These are phyloP conservation scores for Aspergillus sp. DNA, from an alignment of 2,329 filamentous ascomycete genomes.

Conservation along the genomic window DNA sequence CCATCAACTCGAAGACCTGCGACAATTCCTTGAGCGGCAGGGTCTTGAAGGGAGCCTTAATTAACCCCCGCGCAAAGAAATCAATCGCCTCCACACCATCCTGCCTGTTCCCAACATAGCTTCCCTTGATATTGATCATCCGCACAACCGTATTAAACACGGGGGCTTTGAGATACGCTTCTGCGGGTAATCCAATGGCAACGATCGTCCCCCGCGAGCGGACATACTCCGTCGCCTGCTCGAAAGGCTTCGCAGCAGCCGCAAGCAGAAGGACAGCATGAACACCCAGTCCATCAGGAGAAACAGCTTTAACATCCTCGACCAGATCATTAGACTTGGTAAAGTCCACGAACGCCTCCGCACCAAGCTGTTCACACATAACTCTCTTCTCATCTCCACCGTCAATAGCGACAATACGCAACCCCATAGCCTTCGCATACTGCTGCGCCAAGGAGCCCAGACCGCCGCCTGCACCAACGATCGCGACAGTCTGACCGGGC, in stretches of 20 bases:
- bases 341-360: conserved; percentile 71
- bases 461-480: conserved; percentile 81
- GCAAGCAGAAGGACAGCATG: conserved; percentile 83
- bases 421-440: conserved; percentile 86
- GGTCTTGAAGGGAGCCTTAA: conserved; percentile 77
- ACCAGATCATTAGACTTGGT: conserved; percentile 66
- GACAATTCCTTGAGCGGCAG: conserved; percentile 71
- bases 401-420: conserved; percentile 75
- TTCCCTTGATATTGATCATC: conserved; percentile 90
- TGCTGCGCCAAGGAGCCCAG: conserved; percentile 74
- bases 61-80: conserved; percentile 60
- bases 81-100: conserved; percentile 86
- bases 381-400: conserved; percentile 71
- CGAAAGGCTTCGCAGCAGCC: conserved; percentile 85
- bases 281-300: conserved; percentile 72
- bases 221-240: conserved; percentile 85
- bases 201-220: conserved; percentile 71
- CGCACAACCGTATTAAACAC: conserved; percentile 83
- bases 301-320: conserved; percentile 74
- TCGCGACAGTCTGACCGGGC: conserved; percentile 71
- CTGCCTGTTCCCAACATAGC: conserved; percentile 86
- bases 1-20: conserved; percentile 66
- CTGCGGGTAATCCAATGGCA: conserved; percentile 79
- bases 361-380: conserved; percentile 62
- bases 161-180: conserved; percentile 71